Evolutionary conservation across 345 rosid species (phyloP).

Genomic region (Linum tenue): DNA sequence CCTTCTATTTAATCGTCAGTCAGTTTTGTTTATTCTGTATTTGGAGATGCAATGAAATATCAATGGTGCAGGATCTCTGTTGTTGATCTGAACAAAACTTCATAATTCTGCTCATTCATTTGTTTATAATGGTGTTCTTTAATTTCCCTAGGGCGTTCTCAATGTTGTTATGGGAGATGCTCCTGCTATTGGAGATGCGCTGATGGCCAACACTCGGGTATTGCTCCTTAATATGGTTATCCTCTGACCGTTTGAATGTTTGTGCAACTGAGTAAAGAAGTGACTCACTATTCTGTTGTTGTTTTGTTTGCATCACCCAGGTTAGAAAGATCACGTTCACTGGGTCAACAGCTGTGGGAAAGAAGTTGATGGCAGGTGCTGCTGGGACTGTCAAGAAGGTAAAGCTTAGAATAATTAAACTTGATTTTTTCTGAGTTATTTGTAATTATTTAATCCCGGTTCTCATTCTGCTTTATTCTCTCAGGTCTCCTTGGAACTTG

Average conservation of each 20-base stretch:
- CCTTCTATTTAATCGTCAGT: too few species aligned
- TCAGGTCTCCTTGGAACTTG: slow-evolving; percentile 89
- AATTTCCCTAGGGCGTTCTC: slow-evolving; percentile 50
- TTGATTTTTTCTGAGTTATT: slow-evolving; percentile 3
- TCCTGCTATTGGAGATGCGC: slow-evolving; percentile 77
- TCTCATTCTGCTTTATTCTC: slow-evolving; percentile 12
- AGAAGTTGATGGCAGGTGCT: slow-evolving; percentile 94
- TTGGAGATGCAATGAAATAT: too few species aligned
- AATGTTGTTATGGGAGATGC: slow-evolving; percentile 90
- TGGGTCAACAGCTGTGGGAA: slow-evolving; percentile 95
- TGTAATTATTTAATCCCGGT: slow-evolving; percentile 11
- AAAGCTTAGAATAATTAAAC: slow-evolving; percentile 12
- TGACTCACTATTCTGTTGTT: slow-evolving; percentile 2
- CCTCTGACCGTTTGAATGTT: slow-evolving; percentile 5
- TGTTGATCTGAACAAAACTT: not conserved
- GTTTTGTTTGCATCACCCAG: slow-evolving; percentile 33
- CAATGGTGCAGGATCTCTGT: not conserved
- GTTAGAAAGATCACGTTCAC: slow-evolving; percentile 91
- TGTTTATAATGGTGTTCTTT: slow-evolving; percentile 11
- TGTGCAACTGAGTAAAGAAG: slow-evolving; percentile 1
- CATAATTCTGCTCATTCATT: slow-evolving; percentile 2
- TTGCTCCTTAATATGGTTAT: slow-evolving; percentile 10
- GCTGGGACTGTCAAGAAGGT: slow-evolving; percentile 92
- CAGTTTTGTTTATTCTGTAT: too few species aligned
- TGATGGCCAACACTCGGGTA: slow-evolving; percentile 74